Evolutionary conservation across 805 yeast genomes (phyloP), one percentile per base, ranked within the genome.

Genomic region (Candida coquimbonensis): DNA sequence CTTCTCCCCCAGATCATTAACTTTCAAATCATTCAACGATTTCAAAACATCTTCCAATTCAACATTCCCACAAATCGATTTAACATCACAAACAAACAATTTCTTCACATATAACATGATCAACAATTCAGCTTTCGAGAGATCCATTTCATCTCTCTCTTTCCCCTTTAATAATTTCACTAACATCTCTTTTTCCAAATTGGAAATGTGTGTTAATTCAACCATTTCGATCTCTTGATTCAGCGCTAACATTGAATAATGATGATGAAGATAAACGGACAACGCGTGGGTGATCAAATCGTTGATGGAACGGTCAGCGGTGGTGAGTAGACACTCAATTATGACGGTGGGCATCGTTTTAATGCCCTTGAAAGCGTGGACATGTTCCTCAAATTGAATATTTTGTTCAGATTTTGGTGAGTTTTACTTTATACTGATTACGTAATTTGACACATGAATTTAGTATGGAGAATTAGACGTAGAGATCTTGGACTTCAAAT

Each of bases 71-170:
- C 4, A 9, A 4, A 21, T 14, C 8, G 21, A 25, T 4, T 11
- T 13, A 24, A 39, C 9, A 4, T 35, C 43, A n/a, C 42, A 43
- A 13, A 47, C 33, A 25, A 37, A 45, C 16, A 53, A 14, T 29
- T 35, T 46, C 25, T 42, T 40, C 13, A 53, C 44, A n/a, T 46
- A 46, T 9, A 38, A 13, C 7, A 48, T 25, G n/a, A 53, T 44
- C 12, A 47, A 19, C 38, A 53, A 40, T 33, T 53, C 56, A 2
- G 54, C 49, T n/a, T 47, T 53, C 1, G 49, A 37, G n/a, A 49
- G 34, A 12, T 45, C 42, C 32, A 50, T 40, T 21, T 21, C 24
- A 21, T 21, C 5, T 3, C 27, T 13, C 3, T 33, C 46, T 34
- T 40, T 40, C 12, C 38, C 38, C 26, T 25, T 12, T n/a, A 43